Evolutionary conservation across 805 yeast genomes (phyloP).

Genomic region (Naumovozyma dairenensis): DNA sequence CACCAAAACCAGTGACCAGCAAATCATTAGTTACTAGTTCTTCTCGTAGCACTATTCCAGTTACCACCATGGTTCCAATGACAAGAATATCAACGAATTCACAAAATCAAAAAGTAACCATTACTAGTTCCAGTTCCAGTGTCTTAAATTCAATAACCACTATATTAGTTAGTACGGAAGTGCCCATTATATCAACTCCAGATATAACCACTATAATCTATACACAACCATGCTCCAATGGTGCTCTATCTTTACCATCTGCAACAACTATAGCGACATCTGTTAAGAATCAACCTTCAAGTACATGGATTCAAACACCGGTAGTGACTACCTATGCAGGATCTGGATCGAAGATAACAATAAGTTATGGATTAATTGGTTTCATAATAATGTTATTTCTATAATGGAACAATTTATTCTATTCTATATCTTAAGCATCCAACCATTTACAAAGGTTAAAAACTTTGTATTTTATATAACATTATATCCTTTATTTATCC

Average conservation of each 20-base stretch:
- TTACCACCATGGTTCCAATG: slow-evolving; percentile 7
- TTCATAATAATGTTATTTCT: too few species aligned
- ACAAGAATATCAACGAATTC: slow-evolving; percentile 6
- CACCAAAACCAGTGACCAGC: slow-evolving; percentile 4
- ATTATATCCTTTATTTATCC: too few species aligned
- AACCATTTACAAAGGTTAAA: too few species aligned
- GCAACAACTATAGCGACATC: slow-evolving; percentile 1
- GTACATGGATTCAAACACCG: slow-evolving; percentile 3
- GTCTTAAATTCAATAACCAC: slow-evolving; percentile 6
- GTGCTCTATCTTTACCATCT: too few species aligned
- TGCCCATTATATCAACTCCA: slow-evolving; percentile 4
- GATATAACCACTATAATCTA: slow-evolving; percentile 1
- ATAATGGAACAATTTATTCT: too few species aligned
- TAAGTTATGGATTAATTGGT: too few species aligned
- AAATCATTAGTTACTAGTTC: slow-evolving; percentile 3
- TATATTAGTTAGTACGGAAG: slow-evolving; percentile 2
- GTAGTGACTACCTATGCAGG: slow-evolving; percentile 8
- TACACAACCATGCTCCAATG: not conserved
- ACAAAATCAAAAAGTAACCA: slow-evolving; percentile 5
- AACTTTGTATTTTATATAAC: too few species aligned
- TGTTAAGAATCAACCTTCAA: not conserved
- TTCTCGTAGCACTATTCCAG: slow-evolving; percentile 5
- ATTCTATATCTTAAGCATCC: too few species aligned
- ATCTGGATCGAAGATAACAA: slow-evolving; percentile 1
- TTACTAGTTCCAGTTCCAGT: slow-evolving; percentile 6